Percentiles rank a stretch among this genome's conserved stretches.
Evolutionary conservation across 1,139 yeast species (phyloP).

Genomic region (Saccharomycopsis hybrid): DNA sequence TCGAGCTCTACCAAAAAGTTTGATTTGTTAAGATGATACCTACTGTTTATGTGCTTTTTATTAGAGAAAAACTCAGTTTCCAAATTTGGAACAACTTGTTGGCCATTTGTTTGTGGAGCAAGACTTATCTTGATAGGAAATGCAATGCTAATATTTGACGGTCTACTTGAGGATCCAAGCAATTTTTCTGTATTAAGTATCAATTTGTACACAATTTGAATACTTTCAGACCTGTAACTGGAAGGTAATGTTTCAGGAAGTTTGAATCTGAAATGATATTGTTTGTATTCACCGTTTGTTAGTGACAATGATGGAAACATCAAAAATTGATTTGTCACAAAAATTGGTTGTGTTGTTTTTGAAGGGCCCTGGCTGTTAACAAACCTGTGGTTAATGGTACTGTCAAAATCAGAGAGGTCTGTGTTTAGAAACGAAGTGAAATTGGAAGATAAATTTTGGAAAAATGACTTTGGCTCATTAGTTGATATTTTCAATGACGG

Average conservation of each 20-base stretch:
- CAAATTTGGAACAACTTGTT: conserved; percentile 11
- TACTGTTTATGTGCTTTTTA: conserved; percentile 6
- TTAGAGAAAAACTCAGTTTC: conserved; percentile 7
- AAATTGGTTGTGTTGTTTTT: conserved; percentile 11
- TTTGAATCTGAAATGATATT: conserved; percentile 13
- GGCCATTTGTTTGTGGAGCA: conserved; percentile 7
- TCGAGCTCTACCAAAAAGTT: conserved; percentile 3
- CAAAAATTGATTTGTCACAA: conserved; percentile 17
- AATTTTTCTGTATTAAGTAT: conserved; percentile 39
- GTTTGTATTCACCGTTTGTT: conserved; percentile 14
- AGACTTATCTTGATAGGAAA: conserved; percentile 16
- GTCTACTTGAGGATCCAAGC: conserved; percentile 5
- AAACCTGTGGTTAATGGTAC: not conserved
- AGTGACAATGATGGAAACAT: conserved; percentile 14
- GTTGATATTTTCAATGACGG: conserved; percentile 34
- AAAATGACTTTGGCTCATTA: conserved; percentile 11
- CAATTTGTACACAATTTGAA: conserved; percentile 35
- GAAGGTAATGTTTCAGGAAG: conserved; percentile 17
- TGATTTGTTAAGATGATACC: not conserved
- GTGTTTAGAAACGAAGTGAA: conserved; percentile 5
- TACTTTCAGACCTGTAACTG: conserved; percentile 22
- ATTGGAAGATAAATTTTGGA: conserved; percentile 13
- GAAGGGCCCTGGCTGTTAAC: not conserved
- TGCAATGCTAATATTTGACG: conserved; percentile 8
- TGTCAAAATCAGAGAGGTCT: conserved; percentile 13